These are phyloP conservation scores for Fusarium nygamai DNA, from an alignment of 2,329 filamentous ascomycete species.

Conservation along the genomic window DNA sequence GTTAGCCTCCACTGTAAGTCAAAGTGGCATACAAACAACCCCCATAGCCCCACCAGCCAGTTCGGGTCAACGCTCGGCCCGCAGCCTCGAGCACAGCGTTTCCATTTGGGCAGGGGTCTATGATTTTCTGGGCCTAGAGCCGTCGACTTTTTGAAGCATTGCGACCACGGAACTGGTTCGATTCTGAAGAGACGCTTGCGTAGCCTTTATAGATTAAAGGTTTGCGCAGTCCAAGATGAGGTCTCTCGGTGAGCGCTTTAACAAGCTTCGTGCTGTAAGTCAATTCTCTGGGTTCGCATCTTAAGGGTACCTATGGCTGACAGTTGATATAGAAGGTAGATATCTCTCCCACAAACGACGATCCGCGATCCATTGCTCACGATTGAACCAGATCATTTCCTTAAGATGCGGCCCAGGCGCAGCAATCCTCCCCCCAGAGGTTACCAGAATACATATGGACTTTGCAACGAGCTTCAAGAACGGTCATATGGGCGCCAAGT, in stretches of 20 bases:
- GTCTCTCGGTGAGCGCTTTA: conserved; percentile 73
- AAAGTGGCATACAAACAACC: conserved; percentile 11
- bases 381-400: conserved; percentile 69
- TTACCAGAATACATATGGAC: conserved; percentile 79
- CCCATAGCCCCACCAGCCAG: conserved; percentile 17
- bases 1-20: neutral
- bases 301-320: conserved; percentile 26
- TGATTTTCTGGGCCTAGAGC: conserved; percentile 41
- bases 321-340: conserved; percentile 55
- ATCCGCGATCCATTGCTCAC: conserved; percentile 40
- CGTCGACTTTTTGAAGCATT: conserved; percentile 43
- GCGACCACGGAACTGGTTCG: conserved; percentile 24
- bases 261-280: conserved; percentile 77
- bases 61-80: conserved; percentile 45
- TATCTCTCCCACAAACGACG: conserved; percentile 21
- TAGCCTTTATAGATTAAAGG: conserved; percentile 30
- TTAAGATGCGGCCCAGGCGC: conserved; percentile 86
- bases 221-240: conserved; percentile 47
- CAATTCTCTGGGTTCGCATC: neutral
- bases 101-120: conserved; percentile 26
- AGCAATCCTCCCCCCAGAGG: conserved; percentile 78
- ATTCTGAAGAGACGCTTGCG: conserved; percentile 19
- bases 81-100: conserved; percentile 29
- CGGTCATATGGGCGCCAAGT: conserved; percentile 81
- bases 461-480: conserved; percentile 70